These are phyloP conservation scores for Cordyceps javanica DNA, from an alignment of 2,329 filamentous ascomycete species.

Conservation along the genomic window DNA sequence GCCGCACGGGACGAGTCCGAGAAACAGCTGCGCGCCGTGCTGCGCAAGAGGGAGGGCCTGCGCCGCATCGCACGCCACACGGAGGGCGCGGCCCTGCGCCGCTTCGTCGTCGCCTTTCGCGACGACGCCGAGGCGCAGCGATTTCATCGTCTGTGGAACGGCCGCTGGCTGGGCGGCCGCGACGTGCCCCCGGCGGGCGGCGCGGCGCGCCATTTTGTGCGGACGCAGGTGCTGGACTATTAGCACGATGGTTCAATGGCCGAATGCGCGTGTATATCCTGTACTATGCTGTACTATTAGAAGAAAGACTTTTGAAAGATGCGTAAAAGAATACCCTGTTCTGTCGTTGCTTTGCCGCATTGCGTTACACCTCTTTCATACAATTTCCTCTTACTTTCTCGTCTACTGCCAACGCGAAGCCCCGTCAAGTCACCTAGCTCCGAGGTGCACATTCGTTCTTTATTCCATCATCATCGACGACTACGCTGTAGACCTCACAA, in stretches of 20 bases:
- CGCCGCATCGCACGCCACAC: slow-evolving; percentile 3
- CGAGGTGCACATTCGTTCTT: too few relatives aligned
- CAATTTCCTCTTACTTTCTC: too few relatives aligned
- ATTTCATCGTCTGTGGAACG: slow-evolving; percentile 38
- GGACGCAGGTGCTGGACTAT: slow-evolving; percentile 8
- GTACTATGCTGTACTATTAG: background rate
- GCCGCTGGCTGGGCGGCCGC: slow-evolving; percentile 22
- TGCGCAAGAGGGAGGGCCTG: background rate
- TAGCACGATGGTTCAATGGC: background rate
- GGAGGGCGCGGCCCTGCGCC: slow-evolving; percentile 9
- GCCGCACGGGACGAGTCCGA: background rate
- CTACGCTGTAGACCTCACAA: too few relatives aligned
- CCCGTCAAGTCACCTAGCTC: too few relatives aligned
- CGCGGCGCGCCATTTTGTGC: slow-evolving; percentile 2
- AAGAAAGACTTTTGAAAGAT: background rate
- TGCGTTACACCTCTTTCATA: background rate
- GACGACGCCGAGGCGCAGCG: slow-evolving; percentile 29
- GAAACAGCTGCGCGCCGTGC: background rate
- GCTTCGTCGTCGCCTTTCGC: slow-evolving; percentile 29
- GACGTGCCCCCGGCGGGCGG: background rate
- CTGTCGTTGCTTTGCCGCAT: background rate
- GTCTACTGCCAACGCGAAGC: too few relatives aligned
- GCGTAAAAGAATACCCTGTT: background rate
- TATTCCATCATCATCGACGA: too few relatives aligned
- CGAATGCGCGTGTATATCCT: background rate